Evolutionary conservation across 306 rosid species (phyloP), one percentile per base, ranked within the genome.

Genomic region (Dryas alaskensis): DNA sequence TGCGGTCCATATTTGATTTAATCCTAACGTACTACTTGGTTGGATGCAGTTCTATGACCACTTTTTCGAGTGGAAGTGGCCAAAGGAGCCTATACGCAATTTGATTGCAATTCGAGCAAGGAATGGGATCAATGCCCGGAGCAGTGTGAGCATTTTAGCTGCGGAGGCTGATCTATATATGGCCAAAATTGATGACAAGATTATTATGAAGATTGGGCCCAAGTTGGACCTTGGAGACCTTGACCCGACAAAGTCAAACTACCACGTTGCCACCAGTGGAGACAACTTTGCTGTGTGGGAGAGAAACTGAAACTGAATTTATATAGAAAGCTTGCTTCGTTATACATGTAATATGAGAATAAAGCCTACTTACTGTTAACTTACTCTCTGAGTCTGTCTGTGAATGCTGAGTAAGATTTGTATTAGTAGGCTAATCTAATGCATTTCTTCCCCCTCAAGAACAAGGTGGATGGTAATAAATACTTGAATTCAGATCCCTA

Each of bases 1-100:
- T 31, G 5, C 10, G 45, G 4, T 60, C 16, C 9, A 13, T 11
- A 3, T 37, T 60, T 3, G 0, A 12, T 16, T 31, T 58, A 2
- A 22, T 22, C 0, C 22, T 4, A 60, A 27, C 37, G 37, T 31
- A 60, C 10, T 4, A 2, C 37, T 60, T 14, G 3, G 47, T 78
- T 57, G 11, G 44, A n/a, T 78, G 87, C 73, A 92, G 97, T 92
- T 89, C 84, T 89, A 92, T 16, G 97, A 92, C 6, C 97, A 92
- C 60, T 83, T 89, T 25, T 45, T 89, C 60, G 89, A 86, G 4
- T 88, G 90, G 97, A 90, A 44, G 5, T 60, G 92, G 2, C 71
- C 84, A 51, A 88, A 92, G 90, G 88, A 79, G 55, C 70, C 73
- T 68, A 85, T 86, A 70, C 22, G 72, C 22, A 88, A 81, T 9